A percentile compares a stretch with the other conserved stretches of the same genome.
These are phyloP conservation scores for Tephrocybe rancida DNA, from an alignment of 768 basidiomycete species.

Conservation along the genomic window DNA sequence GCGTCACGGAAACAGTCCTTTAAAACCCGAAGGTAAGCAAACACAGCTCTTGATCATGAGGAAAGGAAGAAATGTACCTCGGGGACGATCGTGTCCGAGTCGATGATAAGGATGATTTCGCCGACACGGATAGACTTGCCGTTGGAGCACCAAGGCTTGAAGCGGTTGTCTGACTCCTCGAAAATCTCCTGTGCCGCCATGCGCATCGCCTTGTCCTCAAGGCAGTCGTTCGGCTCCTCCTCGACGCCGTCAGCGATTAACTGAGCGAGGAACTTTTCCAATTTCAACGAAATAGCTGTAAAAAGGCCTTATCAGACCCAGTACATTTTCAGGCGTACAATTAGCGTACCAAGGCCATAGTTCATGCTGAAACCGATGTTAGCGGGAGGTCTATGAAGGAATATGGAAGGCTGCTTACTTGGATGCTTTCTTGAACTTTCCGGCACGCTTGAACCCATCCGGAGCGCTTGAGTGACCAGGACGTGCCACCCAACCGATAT, in stretches of 20 bases:
- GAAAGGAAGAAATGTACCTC: slow-evolving; percentile 40
- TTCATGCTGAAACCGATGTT: slow-evolving; percentile 63
- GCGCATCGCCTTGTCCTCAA: slow-evolving; percentile 75
- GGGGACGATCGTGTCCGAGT: slow-evolving; percentile 78
- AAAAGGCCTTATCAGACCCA: slow-evolving; percentile 6
- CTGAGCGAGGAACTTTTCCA: slow-evolving; percentile 51
- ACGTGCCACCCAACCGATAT: slow-evolving; percentile 79
- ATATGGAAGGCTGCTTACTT: slow-evolving; percentile 34
- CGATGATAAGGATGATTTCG: slow-evolving; percentile 79
- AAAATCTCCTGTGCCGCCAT: slow-evolving; percentile 74
- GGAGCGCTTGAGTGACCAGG: slow-evolving; percentile 69
- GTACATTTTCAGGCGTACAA: neutral
- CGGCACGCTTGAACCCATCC: slow-evolving; percentile 90
- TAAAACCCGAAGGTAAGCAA: neutral
- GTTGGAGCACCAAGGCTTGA: slow-evolving; percentile 75
- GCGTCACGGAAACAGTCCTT: slow-evolving; percentile 89
- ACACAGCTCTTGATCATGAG: neutral
- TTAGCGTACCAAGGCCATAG: slow-evolving; percentile 52
- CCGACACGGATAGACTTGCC: slow-evolving; percentile 76
- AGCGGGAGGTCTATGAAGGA: neutral
- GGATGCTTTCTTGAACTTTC: slow-evolving; percentile 86
- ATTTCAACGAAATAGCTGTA: slow-evolving; percentile 59
- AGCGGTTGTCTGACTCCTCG: slow-evolving; percentile 54
- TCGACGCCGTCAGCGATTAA: slow-evolving; percentile 44
- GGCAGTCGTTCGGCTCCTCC: slow-evolving; percentile 45